Evolutionary conservation across 2,329 filamentous ascomycete species (phyloP).

Genomic region (Meredithiella fracta): DNA sequence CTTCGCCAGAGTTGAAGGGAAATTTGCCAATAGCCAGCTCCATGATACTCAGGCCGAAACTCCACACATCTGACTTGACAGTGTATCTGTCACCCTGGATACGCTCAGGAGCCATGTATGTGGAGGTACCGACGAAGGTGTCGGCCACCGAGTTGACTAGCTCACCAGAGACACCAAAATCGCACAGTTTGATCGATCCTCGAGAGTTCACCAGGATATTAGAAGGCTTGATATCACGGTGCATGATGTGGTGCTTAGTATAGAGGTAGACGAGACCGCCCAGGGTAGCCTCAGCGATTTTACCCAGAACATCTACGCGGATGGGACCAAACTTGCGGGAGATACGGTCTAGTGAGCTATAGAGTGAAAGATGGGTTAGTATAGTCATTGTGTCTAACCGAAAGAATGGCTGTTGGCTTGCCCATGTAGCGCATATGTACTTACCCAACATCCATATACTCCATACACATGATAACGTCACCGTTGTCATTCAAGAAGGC

Average conservation of each 20-base stretch:
- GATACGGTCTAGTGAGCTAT: constrained; percentile 77
- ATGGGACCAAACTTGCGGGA: constrained; percentile 91
- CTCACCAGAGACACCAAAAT: constrained; percentile 97
- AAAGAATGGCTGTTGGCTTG: not conserved
- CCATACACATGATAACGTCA: constrained; percentile 99
- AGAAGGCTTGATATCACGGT: constrained; percentile 95
- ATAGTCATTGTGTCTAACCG: not conserved
- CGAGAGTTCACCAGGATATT: constrained; percentile 93
- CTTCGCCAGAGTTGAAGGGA: constrained; percentile 66
- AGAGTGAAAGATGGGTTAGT: constrained; percentile 5
- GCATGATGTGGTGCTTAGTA: constrained; percentile 92
- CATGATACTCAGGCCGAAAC: constrained; percentile 89
- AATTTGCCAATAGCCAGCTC: constrained; percentile 96
- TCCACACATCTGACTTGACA: constrained; percentile 98
- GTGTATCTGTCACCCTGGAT: constrained; percentile 96
- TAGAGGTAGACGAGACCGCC: constrained; percentile 92
- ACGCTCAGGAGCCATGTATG: constrained; percentile 97
- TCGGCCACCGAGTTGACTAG: constrained; percentile 95
- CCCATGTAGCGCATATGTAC: constrained; percentile 21
- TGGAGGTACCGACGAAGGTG: constrained; percentile 95
- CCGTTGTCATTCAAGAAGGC: constrained; percentile 93
- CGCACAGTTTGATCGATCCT: constrained; percentile 90
- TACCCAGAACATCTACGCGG: constrained; percentile 87
- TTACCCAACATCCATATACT: constrained; percentile 98
- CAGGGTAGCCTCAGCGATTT: constrained; percentile 90